These are phyloP conservation scores for Fomitopsis betulina DNA, from an alignment of 1,284 basidiomycete species.

Conservation along the genomic window DNA sequence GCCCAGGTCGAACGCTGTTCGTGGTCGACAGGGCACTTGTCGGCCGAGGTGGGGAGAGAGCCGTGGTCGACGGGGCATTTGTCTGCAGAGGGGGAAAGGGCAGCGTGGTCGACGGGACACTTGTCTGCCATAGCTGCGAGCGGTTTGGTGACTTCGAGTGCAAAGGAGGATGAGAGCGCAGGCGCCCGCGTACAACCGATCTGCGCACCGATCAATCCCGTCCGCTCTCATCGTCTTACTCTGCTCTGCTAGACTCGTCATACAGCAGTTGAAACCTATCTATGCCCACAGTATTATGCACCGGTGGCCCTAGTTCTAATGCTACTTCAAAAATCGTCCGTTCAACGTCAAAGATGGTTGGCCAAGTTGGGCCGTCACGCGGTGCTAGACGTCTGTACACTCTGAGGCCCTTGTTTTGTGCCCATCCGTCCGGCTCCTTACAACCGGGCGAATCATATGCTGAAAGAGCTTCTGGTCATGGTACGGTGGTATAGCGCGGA, in stretches of 20 bases:
- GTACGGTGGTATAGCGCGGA: neutral
- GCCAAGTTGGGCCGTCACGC: too few species aligned
- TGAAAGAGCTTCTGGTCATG: neutral
- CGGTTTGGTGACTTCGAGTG: neutral
- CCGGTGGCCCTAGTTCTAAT: too few species aligned
- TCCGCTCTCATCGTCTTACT: neutral
- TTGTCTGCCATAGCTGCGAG: neutral
- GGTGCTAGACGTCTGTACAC: neutral
- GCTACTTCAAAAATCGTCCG: too few species aligned
- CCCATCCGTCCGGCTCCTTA: neutral
- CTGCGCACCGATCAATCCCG: neutral
- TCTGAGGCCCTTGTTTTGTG: neutral
- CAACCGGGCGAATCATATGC: neutral
- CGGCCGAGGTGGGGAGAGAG: conserved; percentile 20
- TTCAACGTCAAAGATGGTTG: too few species aligned
- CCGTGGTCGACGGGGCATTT: conserved; percentile 60
- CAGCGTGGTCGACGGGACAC: conserved; percentile 8
- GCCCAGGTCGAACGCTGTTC: conserved; percentile 47
- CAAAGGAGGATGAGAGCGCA: conserved; percentile 15
- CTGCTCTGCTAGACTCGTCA: too few species aligned
- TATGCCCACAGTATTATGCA: too few species aligned
- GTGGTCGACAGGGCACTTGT: conserved; percentile 57
- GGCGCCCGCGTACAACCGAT: neutral
- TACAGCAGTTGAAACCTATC: too few species aligned
- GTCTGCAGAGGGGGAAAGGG: conserved; percentile 26